phyloP scores from a whole-genome alignment of 2,329 filamentous ascomycete species.

The Fusarium sp. region DNA sequence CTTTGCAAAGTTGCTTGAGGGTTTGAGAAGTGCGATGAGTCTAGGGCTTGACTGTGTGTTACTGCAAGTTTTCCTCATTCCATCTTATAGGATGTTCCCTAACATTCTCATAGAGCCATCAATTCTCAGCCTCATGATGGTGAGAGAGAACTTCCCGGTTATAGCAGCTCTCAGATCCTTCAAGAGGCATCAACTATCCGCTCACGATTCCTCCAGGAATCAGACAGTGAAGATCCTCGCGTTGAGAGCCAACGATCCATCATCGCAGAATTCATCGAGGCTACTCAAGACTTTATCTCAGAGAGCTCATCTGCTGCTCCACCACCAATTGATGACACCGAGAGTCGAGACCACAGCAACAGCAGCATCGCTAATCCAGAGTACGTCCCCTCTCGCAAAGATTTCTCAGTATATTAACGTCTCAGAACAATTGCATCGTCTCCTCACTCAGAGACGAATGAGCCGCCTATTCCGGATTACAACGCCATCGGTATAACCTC shows the following conservation, averaged over 20 bases:
- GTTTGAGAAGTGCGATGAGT: slow-evolving; percentile 39
- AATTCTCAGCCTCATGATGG: slow-evolving; percentile 36
- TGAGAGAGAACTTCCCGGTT: slow-evolving; percentile 39
- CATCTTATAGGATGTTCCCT: background rate
- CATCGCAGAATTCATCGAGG: slow-evolving; percentile 38
- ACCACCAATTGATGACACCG: slow-evolving; percentile 6
- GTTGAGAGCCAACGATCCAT: slow-evolving; percentile 30
- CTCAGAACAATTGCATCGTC: slow-evolving; percentile 38
- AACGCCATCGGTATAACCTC: slow-evolving; percentile 42
- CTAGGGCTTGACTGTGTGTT: slow-evolving; percentile 37
- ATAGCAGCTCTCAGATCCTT: slow-evolving; percentile 44
- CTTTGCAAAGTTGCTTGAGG: slow-evolving; percentile 33
- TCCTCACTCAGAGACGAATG: slow-evolving; percentile 37
- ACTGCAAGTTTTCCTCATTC: slow-evolving; percentile 15
- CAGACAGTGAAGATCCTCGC: slow-evolving; percentile 34
- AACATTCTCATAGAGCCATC: slow-evolving; percentile 29
- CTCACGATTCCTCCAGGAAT: slow-evolving; percentile 23
- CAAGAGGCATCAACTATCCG: slow-evolving; percentile 38
- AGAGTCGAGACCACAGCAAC: slow-evolving; percentile 12
- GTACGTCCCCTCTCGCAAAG: background rate
- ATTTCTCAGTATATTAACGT: fast-evolving
- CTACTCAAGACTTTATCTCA: slow-evolving; percentile 41
- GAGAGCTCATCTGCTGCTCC: slow-evolving; percentile 29
- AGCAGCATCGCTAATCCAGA: slow-evolving; percentile 13
- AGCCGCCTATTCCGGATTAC: slow-evolving; percentile 40